Base-by-base conservation (phyloP, 2,329 filamentous ascomycete species). In the Fusarium tupiense region DNA sequence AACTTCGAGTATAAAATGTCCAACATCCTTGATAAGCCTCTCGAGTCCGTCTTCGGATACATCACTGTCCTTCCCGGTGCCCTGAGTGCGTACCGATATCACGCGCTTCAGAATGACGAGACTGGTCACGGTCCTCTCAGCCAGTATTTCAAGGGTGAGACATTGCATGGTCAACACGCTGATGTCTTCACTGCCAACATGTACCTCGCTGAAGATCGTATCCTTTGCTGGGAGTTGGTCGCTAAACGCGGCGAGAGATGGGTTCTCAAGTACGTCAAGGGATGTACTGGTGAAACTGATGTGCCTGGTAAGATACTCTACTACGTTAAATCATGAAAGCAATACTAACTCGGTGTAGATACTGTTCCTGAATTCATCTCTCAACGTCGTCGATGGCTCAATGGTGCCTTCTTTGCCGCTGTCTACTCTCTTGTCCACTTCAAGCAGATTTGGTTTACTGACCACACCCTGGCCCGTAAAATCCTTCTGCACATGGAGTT, bases 1-100 rank as follows among this genome's bases (percentile, higher is more conserved):
- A 99, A 99, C 82, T 99, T 99, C 76, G 96, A 99, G 86, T 99
- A 99, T 87, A 99, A 99, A 84, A 98, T 99, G 94, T 98, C 95
- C 46, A 99, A 99, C 79, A 99, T 99, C 78, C 88, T 99, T 33
- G 96, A 99, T 82, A 99, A 99, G 83, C 96, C 96, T 1, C 86
- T 99, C 5, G 96, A 99, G 82, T 98, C 94, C 1, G 96, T 98
- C 1, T 99, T 99, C 82, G 96, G 96, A 5, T 99, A 98, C 81
- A 99, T 99, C 77, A 98, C 96, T 11, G 96, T 99, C 77, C 86
- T 99, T 74, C 97, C 96, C 0, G 97, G 96, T 83, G 96, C 96
- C 2, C 89, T 99, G 60, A 97, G 94, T 81, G 96, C 96, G 4
- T 99, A 99, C 82, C 91, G 97, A 47, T 99, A 97, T 83, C 94